Evolutionary conservation across 1,284 basidiomycete genomes (phyloP).

Genomic region (Moesziomyces antarcticus): DNA sequence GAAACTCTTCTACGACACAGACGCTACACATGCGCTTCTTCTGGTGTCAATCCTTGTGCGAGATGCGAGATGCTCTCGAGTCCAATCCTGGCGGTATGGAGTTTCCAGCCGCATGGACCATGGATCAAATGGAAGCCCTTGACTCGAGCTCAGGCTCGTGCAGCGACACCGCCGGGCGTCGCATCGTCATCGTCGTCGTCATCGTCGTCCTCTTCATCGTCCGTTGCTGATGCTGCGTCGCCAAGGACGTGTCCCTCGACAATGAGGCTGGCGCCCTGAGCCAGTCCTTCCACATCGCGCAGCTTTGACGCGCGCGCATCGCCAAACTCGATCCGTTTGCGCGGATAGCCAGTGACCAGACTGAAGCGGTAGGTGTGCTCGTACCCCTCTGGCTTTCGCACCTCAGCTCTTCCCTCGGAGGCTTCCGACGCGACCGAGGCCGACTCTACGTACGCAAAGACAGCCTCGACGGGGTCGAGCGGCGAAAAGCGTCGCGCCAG

Average conservation of each 20-base stretch:
- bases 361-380: constrained; percentile 49
- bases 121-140: too few relatives aligned
- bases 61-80: too few relatives aligned
- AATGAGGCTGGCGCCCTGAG: constrained; percentile 54
- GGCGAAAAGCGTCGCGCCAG: constrained; percentile 42
- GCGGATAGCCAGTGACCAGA: constrained; percentile 62
- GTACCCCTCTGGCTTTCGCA: constrained; percentile 28
- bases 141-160: too few relatives aligned
- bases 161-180: neutral
- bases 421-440: constrained; percentile 8
- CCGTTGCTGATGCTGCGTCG: constrained; percentile 12
- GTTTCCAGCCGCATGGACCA: too few relatives aligned
- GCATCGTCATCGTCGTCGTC: constrained; percentile 10
- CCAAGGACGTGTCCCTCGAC: constrained; percentile 48
- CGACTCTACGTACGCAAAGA: constrained; percentile 58
- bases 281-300: constrained; percentile 41
- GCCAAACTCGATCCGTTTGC: constrained; percentile 31
- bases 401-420: neutral
- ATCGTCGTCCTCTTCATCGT: constrained; percentile 37
- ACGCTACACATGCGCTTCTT: too few relatives aligned
- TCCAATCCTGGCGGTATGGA: too few relatives aligned
- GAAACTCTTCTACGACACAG: too few relatives aligned
- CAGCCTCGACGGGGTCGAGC: constrained; percentile 37
- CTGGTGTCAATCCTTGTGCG: too few relatives aligned
- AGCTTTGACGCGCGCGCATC: constrained; percentile 11